Evolutionary conservation across 306 rosid species (phyloP), one percentile per base, ranked within the genome.

Genomic region (Luffa aegyptiaca): DNA sequence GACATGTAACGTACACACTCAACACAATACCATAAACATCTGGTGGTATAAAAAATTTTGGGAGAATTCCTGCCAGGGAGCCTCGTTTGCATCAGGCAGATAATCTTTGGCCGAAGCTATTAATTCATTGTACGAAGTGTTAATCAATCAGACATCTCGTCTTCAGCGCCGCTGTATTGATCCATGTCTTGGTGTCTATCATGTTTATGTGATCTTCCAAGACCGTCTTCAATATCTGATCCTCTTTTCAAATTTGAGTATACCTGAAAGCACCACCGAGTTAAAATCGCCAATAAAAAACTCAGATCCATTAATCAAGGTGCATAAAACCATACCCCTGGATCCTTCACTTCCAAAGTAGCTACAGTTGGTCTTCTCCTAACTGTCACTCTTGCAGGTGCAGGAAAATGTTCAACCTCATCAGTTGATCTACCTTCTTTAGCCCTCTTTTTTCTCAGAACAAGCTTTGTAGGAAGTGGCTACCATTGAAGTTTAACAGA

Each of bases 391-490:
- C 84, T 89, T 45, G 94, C 80, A 79, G 99, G 99, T 69, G 77
- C 55, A 5, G 97, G 97, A 84, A 89, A 91, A 86, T 96, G 98
- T 79, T 93, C 98, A 48, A 91, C 81, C 80, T 96, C 98, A 11
- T 96, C 99, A 14, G 71, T 84, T 13, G 94, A 85, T 88, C 95
- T 89, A 78, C 94, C 99, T 83, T 96, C 99, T 82, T 80, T 90
- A 37, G 99, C 88, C 87, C 97, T 91, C 91, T 96, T 96, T 81
- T 96, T 93, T 78, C 97, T 91, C 81, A 91, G 83, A 78, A 90
- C 87, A 75, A 96, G 94, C 86, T 93, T 95, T 26, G 93, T 90
- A 21, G 99, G 97, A 85, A 96, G 99, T 45, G 99, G 97, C 99
- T 96, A 96, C 80, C 20, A 75, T 44, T 81, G 74, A 64, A 82